A percentile compares a stretch with the other conserved stretches of the same genome.
Evolutionary conservation across 2,329 filamentous ascomycete genomes (phyloP).

Genomic region (Fusarium sp.): DNA sequence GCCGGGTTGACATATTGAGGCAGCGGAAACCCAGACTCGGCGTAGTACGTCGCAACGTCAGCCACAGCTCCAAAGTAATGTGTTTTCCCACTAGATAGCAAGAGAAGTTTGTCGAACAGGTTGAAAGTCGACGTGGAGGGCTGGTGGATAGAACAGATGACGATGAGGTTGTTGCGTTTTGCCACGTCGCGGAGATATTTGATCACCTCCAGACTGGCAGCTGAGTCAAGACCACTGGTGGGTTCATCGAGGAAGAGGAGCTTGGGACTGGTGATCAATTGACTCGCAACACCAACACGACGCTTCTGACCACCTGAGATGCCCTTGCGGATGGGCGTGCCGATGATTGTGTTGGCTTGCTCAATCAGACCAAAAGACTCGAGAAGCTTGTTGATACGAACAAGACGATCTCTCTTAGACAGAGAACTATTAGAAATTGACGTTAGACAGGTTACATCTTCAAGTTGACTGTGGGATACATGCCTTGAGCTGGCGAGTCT

Average conservation of each 20-base stretch:
- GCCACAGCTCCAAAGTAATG: conserved; percentile 78
- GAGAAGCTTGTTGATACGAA: conserved; percentile 75
- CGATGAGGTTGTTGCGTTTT: conserved; percentile 76
- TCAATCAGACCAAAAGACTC: conserved; percentile 78
- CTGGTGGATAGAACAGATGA: conserved; percentile 88
- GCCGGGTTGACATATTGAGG: conserved; percentile 82
- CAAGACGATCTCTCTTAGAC: conserved; percentile 66
- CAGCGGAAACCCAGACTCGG: conserved; percentile 69
- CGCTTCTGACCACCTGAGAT: conserved; percentile 89
- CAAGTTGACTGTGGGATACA: conserved; percentile 4
- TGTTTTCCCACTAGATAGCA: conserved; percentile 77
- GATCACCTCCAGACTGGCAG: conserved; percentile 81
- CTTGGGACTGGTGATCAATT: conserved; percentile 83
- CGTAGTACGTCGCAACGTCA: conserved; percentile 73
- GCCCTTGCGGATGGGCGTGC: conserved; percentile 85
- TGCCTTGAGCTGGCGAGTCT: conserved; percentile 72
- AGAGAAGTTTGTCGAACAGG: conserved; percentile 82
- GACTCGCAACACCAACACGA: conserved; percentile 81
- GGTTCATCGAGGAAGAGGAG: conserved; percentile 88
- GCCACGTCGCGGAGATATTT: conserved; percentile 77
- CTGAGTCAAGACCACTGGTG: conserved; percentile 85
- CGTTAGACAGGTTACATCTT: background rate
- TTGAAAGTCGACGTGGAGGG: conserved; percentile 84
- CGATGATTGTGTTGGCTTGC: conserved; percentile 79
- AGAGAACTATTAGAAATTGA: conserved; percentile 50